Base-by-base conservation (phyloP, 495 filamentous ascomycete genomes). In the Aspergillus cristatus region DNA sequence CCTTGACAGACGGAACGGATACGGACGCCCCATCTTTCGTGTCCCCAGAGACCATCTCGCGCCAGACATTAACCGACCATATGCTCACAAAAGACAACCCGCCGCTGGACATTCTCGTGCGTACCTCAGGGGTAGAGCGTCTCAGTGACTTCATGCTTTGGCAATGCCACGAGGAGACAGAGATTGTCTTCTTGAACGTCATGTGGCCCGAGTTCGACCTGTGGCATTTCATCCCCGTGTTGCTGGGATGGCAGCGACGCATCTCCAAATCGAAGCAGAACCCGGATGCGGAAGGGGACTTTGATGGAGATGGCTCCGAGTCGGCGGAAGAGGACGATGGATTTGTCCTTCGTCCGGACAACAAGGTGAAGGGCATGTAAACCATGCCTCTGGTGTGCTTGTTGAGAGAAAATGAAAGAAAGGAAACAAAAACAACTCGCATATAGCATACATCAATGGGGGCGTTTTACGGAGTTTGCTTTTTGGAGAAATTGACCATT, bases 101-200 rank as follows among this genome's bases (percentile, higher is more conserved):
- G 2, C 91, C 93, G 1, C 65, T 97, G 14, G 91, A 98, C 46
- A 68, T 98, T 0, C 74, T 97, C 17, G 70, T 98, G 14, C 74
- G 91, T 17, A 98, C 91, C 0, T 93, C 85, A 35, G 91, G 86
- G 18, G 91, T 98, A 8, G 82, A 88, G 51, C 72, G 91, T 14
- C 61, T 98, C 40, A 94, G 86, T 49, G 91, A 98, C 52, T 98
- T 97, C 51, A 88, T 98, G 88, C 78, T 98, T 36, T 98, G 91
- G 91, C 91, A 98, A 60, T 89, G 84, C 49, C 88, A 97, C 48
- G 72, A 93, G 50, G 69, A 90, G 30, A 97, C 91, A 0, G 81
- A 94, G 37, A 81, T 97, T 38, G 84, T 86, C 28, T 98, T 97
- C 61, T 56, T 95, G 28, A 76, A 95, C 40, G 90, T 86, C 39